phyloP scores from a whole-genome alignment of 1,284 basidiomycete genomes.

The Coriolopsis trogii region DNA sequence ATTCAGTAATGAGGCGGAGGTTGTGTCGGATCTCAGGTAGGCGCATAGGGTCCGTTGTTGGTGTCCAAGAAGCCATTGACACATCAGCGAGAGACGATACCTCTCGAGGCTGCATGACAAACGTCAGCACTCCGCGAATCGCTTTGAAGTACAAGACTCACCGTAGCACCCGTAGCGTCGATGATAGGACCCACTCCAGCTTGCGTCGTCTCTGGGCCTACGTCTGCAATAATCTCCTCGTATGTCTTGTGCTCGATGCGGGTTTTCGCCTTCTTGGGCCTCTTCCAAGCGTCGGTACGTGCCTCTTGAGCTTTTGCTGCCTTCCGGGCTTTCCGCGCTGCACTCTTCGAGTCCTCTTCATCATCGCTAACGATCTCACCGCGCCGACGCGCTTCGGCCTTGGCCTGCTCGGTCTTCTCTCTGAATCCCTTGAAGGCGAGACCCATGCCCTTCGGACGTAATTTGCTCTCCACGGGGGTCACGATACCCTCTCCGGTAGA shows the following conservation, averaged over 20 bases:
- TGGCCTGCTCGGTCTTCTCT: constrained; percentile 88
- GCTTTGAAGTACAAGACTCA: constrained; percentile 41
- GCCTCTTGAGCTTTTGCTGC: constrained; percentile 53
- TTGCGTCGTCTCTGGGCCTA: constrained; percentile 57
- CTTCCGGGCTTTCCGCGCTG: constrained; percentile 48
- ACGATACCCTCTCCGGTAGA: constrained; percentile 82
- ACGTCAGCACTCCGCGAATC: not conserved
- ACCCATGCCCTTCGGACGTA: constrained; percentile 84
- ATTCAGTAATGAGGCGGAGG: constrained; percentile 82
- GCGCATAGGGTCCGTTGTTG: constrained; percentile 80
- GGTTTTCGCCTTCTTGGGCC: constrained; percentile 81
- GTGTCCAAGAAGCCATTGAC: constrained; percentile 81
- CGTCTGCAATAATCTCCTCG: constrained; percentile 90
- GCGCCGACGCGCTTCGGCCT: constrained; percentile 76
- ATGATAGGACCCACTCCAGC: constrained; percentile 83
- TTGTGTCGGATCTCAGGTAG: constrained; percentile 98
- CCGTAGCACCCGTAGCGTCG: constrained; percentile 92
- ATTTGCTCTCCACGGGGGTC: constrained; percentile 83
- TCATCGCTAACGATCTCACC: constrained; percentile 81
- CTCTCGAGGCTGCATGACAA: constrained; percentile 67
- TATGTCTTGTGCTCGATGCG: constrained; percentile 93
- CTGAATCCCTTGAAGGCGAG: constrained; percentile 86
- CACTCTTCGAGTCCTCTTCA: constrained; percentile 56
- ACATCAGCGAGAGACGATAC: constrained; percentile 83
- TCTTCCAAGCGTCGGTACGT: constrained; percentile 76